Percentiles rank a stretch among this genome's conserved stretches.
Evolutionary conservation across 139 green algal genomes (phyloP).

Genomic region (Chlamydomonas eustigma): DNA sequence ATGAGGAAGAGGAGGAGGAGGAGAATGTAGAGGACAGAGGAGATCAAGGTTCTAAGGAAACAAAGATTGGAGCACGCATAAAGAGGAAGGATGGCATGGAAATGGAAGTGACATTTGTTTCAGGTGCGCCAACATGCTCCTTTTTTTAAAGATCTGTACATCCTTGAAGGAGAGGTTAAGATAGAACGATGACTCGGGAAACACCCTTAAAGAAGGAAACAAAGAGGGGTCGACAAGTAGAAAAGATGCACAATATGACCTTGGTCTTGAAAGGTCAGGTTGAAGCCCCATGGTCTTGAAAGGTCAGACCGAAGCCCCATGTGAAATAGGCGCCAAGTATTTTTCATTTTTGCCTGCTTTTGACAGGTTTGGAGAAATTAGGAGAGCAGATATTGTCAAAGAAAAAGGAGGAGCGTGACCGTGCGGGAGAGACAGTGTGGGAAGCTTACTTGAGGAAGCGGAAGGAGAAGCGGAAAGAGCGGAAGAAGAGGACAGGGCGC

Average conservation of each 20-base stretch:
- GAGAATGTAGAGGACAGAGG: conserved; percentile 27
- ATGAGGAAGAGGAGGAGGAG: conserved; percentile 41
- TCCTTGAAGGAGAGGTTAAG: too few species aligned
- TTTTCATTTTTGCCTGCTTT: too few species aligned
- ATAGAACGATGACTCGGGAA: too few species aligned
- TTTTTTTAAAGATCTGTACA: neutral
- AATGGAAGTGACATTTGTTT: conserved; percentile 68
- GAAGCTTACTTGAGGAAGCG: conserved; percentile 62
- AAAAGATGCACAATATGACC: too few species aligned
- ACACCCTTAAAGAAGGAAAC: too few species aligned
- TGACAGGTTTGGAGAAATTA: conserved; percentile 77
- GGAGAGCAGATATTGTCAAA: conserved; percentile 65
- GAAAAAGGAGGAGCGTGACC: conserved; percentile 46
- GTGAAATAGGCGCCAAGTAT: too few species aligned
- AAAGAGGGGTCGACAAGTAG: too few species aligned
- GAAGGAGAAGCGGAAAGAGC: conserved; percentile 59
- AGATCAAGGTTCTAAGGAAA: neutral
- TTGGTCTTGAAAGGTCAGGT: too few species aligned
- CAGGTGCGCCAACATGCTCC: conserved; percentile 4
- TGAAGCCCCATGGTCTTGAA: too few species aligned
- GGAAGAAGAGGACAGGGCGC: neutral
- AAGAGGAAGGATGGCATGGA: conserved; percentile 44
- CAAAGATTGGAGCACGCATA: neutral
- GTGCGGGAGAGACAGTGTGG: conserved; percentile 76
- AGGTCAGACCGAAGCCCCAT: too few species aligned